Evolutionary conservation across 306 rosid species (phyloP).

Genomic region (Fragaria nilgerrensis): DNA sequence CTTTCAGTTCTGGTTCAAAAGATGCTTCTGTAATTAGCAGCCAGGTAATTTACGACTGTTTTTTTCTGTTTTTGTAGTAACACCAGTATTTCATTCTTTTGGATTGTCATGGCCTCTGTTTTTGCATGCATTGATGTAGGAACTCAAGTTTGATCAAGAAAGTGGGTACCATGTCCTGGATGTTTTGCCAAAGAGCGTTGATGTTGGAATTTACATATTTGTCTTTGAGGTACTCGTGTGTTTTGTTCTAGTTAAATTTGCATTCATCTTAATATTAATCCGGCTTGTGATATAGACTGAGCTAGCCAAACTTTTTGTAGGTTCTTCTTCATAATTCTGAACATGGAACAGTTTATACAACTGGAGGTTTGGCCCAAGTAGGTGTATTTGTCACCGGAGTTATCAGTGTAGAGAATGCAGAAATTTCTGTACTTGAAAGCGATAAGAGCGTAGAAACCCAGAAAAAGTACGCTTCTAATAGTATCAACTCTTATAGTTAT

Average conservation of each 20-base stretch:
- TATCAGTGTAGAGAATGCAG: constrained; percentile 63
- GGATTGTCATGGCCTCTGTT: constrained; percentile 17
- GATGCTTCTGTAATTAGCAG: constrained; percentile 53
- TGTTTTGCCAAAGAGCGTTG: constrained; percentile 53
- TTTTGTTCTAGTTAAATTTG: constrained; percentile 24
- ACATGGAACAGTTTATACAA: constrained; percentile 50
- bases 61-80: constrained; percentile 5
- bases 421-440: constrained; percentile 81
- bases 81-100: background rate
- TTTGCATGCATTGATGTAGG: constrained; percentile 44
- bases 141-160: constrained; percentile 68
- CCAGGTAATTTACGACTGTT: constrained; percentile 45
- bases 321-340: constrained; percentile 59
- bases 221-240: constrained; percentile 71
- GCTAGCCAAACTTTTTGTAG: constrained; percentile 37
- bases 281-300: constrained; percentile 18
- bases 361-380: constrained; percentile 80
- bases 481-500: background rate
- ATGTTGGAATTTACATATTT: constrained; percentile 71
- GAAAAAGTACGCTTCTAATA: constrained; percentile 53
- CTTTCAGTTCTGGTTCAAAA: constrained; percentile 58
- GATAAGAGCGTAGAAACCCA: constrained; percentile 83
- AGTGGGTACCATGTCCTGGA: constrained; percentile 63
- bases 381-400: constrained; percentile 71
- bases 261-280: constrained; percentile 17